Base-by-base conservation (phyloP, 2,329 filamentous ascomycete genomes). In the Pochonia chlamydosporia region DNA sequence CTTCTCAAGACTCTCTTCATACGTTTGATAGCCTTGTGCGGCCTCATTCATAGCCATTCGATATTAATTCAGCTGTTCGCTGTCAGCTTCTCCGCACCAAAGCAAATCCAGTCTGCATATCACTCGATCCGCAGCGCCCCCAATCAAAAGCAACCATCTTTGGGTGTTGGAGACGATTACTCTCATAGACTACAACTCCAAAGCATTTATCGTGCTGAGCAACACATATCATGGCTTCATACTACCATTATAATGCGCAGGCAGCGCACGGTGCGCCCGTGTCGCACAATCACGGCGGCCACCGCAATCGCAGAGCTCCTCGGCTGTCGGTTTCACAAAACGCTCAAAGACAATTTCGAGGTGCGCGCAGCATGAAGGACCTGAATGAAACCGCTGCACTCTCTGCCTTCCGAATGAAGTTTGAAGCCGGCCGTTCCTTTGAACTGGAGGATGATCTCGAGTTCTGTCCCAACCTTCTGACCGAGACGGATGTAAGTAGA, bases 371-470 rank as follows among this genome's bases (percentile, higher is more conserved):
- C 61, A 89, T 92, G 71, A 91, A 95, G 69, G 90, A 96, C 66
- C 72, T 89, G 54, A 83, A 83, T 58, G 90, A 95, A 67, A 78
- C 85, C n/a, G 82, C 82, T 18, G 80, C 84, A 43, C 75, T 95
- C 50, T 78, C 79, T 51, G 82, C 84, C 53, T 96, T 95, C 73
- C 87, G 92, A 58, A 82, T 82, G 56, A 85, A 90, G 63, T 95
- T 95, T 58, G 91, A 97, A 72, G 87, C 89, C 54, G 89, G 88
- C 50, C 83, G 90, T 50, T 96, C 91, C 9, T 97, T 97, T 62
- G 92, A 97, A 59, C 78, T 97, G 52, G 92, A 96, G 62, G 92
- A 97, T 65, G 92, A 97, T 66, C 79, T 96, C 71, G 86, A 96
- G 68, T 97, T 97, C 69, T 96, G 91, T 71, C 92, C 92, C 53